A percentile compares a stretch with the other conserved stretches of the same genome.
Evolutionary conservation across 208 protist genomes (phyloP).

Genomic region (Leishmania gerbilli): DNA sequence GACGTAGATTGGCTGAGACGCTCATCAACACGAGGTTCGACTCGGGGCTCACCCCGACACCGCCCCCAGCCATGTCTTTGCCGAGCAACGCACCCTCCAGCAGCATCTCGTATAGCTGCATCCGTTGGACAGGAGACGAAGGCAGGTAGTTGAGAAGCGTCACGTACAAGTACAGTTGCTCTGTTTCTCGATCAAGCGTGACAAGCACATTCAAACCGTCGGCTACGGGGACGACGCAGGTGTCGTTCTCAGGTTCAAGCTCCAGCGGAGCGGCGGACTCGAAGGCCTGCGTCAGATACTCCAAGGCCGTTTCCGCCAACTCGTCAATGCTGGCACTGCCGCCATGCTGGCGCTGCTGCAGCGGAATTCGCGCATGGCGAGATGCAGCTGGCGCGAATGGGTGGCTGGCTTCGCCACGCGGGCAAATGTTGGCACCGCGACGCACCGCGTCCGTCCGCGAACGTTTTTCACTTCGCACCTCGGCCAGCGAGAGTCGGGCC

Average conservation of each 20-base stretch:
- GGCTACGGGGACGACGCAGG: conserved; percentile 57
- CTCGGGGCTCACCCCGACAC: conserved; percentile 67
- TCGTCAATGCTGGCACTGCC: conserved; percentile 20
- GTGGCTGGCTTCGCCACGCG: not conserved
- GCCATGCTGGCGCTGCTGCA: not conserved
- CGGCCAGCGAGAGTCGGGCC: conserved; percentile 14
- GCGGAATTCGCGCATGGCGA: not conserved
- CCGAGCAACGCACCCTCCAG: conserved; percentile 80
- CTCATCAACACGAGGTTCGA: conserved; percentile 78
- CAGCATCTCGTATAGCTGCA: conserved; percentile 73
- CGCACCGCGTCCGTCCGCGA: not conserved
- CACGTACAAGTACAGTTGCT: conserved; percentile 77
- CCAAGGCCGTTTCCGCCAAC: conserved; percentile 28
- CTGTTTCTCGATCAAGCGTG: conserved; percentile 70
- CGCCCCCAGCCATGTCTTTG: conserved; percentile 75
- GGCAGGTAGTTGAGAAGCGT: conserved; percentile 75
- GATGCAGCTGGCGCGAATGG: not conserved
- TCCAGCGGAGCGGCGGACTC: conserved; percentile 25
- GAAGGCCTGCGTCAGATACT: conserved; percentile 32
- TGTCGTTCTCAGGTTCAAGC: conserved; percentile 62
- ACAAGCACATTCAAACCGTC: conserved; percentile 55
- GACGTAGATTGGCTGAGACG: conserved; percentile 59
- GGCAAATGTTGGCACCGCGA: not conserved
- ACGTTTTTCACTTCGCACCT: not conserved
- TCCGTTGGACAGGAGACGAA: conserved; percentile 11